A percentile compares a stretch with the other conserved stretches of the same genome.
Conservation (phyloP, 208 protist genomes). For the Crithidia brevicula region DNA sequence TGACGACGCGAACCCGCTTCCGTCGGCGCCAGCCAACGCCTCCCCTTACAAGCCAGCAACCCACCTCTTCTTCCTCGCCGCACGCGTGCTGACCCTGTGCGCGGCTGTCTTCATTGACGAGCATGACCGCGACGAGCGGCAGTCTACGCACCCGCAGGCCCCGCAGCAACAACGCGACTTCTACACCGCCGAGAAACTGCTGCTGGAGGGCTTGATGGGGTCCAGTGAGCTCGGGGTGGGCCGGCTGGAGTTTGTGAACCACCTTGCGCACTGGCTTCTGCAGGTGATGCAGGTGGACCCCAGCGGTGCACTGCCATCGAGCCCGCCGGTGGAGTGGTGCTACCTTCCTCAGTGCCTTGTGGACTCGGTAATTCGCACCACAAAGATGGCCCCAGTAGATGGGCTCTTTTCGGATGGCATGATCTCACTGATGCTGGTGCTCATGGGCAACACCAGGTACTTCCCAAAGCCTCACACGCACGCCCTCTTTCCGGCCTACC, state of each 20-base stretch:
- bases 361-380: constrained; percentile 72
- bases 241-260: constrained; percentile 74
- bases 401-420: constrained; percentile 63
- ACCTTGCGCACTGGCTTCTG: constrained; percentile 81
- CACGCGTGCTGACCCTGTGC: constrained; percentile 60
- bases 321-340: constrained; percentile 67
- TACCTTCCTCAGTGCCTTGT: constrained; percentile 88
- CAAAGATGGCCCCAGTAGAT: constrained; percentile 61
- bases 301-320: constrained; percentile 50
- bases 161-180: constrained; percentile 48
- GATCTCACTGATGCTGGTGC: constrained; percentile 82
- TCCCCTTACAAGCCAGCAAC: constrained; percentile 65
- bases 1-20: constrained; percentile 58
- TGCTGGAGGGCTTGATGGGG: constrained; percentile 71
- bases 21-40: constrained; percentile 18
- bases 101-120: constrained; percentile 63
- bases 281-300: constrained; percentile 59
- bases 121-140: constrained; percentile 58
- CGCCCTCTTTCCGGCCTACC: constrained; percentile 77
- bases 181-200: constrained; percentile 52
- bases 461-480: constrained; percentile 93
- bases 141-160: constrained; percentile 53
- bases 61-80: constrained; percentile 86
- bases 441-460: constrained; percentile 92
- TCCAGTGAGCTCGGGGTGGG: constrained; percentile 41